Percentiles rank a stretch among this genome's conserved stretches.
Conservation (phyloP, 2,329 filamentous ascomycete genomes). For the Amesomyces nigricolor region DNA sequence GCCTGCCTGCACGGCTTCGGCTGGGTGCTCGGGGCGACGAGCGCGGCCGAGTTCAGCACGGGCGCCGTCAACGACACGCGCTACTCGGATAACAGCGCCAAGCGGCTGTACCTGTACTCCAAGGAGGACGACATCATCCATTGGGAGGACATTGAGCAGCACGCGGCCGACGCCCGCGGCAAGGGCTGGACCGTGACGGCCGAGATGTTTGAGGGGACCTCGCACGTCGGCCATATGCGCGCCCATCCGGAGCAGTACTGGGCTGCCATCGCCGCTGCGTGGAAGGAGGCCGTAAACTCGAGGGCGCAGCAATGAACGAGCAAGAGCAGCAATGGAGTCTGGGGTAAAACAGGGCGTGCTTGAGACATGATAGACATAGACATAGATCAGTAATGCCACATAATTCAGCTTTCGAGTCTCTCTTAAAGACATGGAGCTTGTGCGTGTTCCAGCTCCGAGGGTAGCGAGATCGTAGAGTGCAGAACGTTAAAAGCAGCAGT, state of each 20-base stretch:
- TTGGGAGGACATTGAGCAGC: slow-evolving; percentile 50
- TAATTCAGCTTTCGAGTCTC: too few relatives aligned
- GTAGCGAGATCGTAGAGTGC: too few relatives aligned
- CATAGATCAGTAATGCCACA: too few relatives aligned
- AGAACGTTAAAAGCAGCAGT: too few relatives aligned
- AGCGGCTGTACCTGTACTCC: slow-evolving; percentile 54
- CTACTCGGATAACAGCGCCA: slow-evolving; percentile 33
- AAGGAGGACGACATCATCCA: slow-evolving; percentile 52
- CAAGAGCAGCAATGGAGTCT: background rate
- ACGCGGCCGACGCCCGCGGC: slow-evolving; percentile 42
- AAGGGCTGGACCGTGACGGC: slow-evolving; percentile 46
- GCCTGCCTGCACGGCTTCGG: slow-evolving; percentile 33
- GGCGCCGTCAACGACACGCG: slow-evolving; percentile 35
- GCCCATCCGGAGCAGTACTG: slow-evolving; percentile 54
- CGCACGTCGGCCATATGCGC: slow-evolving; percentile 58
- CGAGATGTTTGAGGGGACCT: slow-evolving; percentile 51
- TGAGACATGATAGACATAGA: too few relatives aligned
- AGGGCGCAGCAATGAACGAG: background rate
- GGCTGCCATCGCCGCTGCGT: slow-evolving; percentile 35
- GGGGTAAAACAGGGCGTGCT: background rate
- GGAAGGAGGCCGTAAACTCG: slow-evolving; percentile 13
- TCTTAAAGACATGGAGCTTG: too few relatives aligned
- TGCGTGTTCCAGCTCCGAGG: too few relatives aligned
- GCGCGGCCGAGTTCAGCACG: slow-evolving; percentile 37
- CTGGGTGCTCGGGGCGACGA: slow-evolving; percentile 35